Conservation (phyloP, 768 basidiomycete genomes). For the Russula compacta region DNA sequence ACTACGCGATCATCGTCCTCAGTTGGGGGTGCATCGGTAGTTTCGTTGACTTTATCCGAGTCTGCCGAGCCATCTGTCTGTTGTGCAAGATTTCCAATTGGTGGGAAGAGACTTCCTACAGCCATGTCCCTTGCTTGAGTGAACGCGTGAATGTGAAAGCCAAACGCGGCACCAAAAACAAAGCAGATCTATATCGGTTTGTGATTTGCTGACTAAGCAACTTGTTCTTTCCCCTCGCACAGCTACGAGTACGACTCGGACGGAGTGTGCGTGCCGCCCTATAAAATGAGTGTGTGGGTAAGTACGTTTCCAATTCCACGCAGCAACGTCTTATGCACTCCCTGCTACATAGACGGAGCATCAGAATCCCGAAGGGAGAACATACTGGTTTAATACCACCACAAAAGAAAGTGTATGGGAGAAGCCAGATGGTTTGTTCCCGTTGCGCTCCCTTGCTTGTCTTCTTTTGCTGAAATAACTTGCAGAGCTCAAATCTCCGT, state of each 20-base stretch:
- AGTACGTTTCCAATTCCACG: background rate
- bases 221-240: background rate
- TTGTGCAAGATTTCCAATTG: conserved; percentile 47
- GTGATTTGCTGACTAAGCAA: conserved; percentile 13
- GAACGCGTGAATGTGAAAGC: background rate
- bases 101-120: conserved; percentile 41
- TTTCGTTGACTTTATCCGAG: too few species aligned
- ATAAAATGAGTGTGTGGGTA: conserved; percentile 12
- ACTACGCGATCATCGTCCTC: conserved; percentile 57
- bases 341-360: conserved; percentile 64
- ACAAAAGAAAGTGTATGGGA: conserved; percentile 95
- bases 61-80: conserved; percentile 36
- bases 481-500: conserved; percentile 64
- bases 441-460: background rate
- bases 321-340: background rate
- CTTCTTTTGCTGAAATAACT: background rate
- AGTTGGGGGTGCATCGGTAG: conserved; percentile 14
- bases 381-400: conserved; percentile 91
- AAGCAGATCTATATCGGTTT: background rate
- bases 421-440: conserved; percentile 80
- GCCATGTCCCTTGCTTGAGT: background rate
- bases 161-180: too few species aligned
- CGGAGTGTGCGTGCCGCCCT: background rate
- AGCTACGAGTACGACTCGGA: background rate
- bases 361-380: conserved; percentile 92